Evolutionary conservation across 495 filamentous ascomycete genomes (phyloP), one percentile per base, ranked within the genome.

Genomic region (Chlorociboria aeruginascens): DNA sequence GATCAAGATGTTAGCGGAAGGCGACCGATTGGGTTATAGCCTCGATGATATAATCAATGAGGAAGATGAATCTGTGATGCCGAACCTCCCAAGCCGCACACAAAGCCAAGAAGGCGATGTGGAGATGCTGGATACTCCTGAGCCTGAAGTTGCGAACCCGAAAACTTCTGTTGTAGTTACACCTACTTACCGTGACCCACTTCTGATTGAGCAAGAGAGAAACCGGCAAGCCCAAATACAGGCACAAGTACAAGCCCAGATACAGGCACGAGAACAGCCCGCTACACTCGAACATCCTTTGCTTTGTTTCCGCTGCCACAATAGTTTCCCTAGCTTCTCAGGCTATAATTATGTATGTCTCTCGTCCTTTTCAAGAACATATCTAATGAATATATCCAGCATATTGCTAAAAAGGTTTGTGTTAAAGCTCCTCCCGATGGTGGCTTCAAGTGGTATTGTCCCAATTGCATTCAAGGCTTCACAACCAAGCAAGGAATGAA

Each of bases 1-100:
- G 6, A 37, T 59, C 17, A 25, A 12, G 3, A 54, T 44, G 50
- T 47, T 59, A n/a, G 50, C 50, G 39, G 25, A 33, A 8, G 47
- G 20, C 3, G 41, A 47, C 4, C 38, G 57, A 31, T 33, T 59
- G n/a, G 57, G 57, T 9, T 59, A 48, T 32, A 30, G 36, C 13
- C 6, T 32, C 12, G 48, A 51, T 13, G 57, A 59, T 39, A 41
- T 48, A 4, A 20, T 59, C 13, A 48, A 45, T 11, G 39, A 44
- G 6, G 37, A 48, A 6, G 52, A 52, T 43, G 56, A 59, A 31
- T 34, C 28, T 11, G 52, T 51, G 12, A 34, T 45, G 2, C 52
- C 52, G 11, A n/a, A 28, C 13, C 13, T 42, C 4, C 20, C 20
- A 25, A 25, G 20, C 20, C 20, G 20, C 2, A 25, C 20, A 25